Percentiles rank a stretch among this genome's conserved stretches.
Conservation (phyloP, 108 stramenopile genomes). For the Skeletonema menzelii region DNA sequence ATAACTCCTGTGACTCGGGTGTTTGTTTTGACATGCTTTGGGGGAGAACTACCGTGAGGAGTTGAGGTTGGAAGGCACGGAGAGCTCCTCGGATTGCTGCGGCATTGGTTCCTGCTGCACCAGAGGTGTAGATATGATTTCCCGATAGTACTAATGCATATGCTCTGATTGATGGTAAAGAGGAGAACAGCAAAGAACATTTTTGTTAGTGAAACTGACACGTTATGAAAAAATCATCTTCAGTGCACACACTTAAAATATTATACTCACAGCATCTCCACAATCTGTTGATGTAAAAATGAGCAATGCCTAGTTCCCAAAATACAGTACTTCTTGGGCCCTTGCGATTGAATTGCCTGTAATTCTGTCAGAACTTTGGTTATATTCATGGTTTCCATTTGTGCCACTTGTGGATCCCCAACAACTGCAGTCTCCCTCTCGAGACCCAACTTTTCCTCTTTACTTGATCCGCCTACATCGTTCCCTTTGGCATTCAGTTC, state of each 20-base stretch:
- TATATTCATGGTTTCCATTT: conserved; percentile 69
- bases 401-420: conserved; percentile 69
- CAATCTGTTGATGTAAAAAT: conserved; percentile 94
- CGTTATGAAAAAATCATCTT: background rate
- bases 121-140: conserved; percentile 93
- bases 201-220: background rate
- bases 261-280: conserved; percentile 84
- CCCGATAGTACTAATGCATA: conserved; percentile 92
- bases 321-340: conserved; percentile 92
- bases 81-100: conserved; percentile 89
- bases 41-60: conserved; percentile 91
- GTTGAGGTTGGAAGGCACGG: conserved; percentile 81
- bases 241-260: background rate
- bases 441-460: conserved; percentile 25
- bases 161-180: conserved; percentile 47
- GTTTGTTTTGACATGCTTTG: conserved; percentile 88
- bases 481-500: background rate
- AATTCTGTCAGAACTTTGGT: conserved; percentile 88
- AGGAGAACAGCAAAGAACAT: conserved; percentile 1
- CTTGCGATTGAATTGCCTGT: conserved; percentile 89
- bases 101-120: conserved; percentile 90
- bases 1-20: conserved; percentile 79
- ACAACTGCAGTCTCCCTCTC: conserved; percentile 48
- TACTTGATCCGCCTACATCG: conserved; percentile 34
- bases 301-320: conserved; percentile 94